Conservation (phyloP, 73 alveolate species). For the Paramecium octaurelia region DNA sequence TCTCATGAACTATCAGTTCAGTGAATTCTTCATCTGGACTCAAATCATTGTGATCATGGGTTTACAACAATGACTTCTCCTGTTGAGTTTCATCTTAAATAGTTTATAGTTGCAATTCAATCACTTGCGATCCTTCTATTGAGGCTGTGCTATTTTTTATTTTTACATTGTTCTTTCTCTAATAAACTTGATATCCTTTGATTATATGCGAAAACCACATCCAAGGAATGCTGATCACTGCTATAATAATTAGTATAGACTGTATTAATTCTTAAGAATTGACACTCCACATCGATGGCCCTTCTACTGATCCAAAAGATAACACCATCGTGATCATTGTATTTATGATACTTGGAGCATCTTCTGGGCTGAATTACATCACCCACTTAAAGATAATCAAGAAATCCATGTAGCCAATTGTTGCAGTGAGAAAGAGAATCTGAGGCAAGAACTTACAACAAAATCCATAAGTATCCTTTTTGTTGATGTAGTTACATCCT, state of each 20-base stretch:
- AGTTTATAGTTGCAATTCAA: neutral
- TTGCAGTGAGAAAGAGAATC: slow-evolving; percentile 68
- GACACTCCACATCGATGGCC: slow-evolving; percentile 68
- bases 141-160: neutral
- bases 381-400: slow-evolving; percentile 85
- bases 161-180: slow-evolving; percentile 57
- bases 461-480: slow-evolving; percentile 67
- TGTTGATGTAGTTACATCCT: slow-evolving; percentile 73
- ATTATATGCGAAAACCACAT: slow-evolving; percentile 76
- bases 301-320: slow-evolving; percentile 80
- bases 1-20: slow-evolving; percentile 88
- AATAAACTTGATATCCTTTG: neutral
- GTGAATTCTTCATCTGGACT: slow-evolving; percentile 72
- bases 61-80: neutral
- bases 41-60: slow-evolving; percentile 51
- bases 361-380: neutral
- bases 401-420: slow-evolving; percentile 90
- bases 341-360: slow-evolving; percentile 88
- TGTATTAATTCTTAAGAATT: slow-evolving; percentile 8
- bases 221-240: slow-evolving; percentile 74
- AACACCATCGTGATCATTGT: slow-evolving; percentile 89
- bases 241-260: slow-evolving; percentile 61
- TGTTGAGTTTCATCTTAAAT: neutral
- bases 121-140: neutral
- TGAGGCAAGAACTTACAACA: slow-evolving; percentile 80